phyloP scores from a whole-genome alignment of 2,329 filamentous ascomycete genomes.

The Coleophoma cylindrospora region DNA sequence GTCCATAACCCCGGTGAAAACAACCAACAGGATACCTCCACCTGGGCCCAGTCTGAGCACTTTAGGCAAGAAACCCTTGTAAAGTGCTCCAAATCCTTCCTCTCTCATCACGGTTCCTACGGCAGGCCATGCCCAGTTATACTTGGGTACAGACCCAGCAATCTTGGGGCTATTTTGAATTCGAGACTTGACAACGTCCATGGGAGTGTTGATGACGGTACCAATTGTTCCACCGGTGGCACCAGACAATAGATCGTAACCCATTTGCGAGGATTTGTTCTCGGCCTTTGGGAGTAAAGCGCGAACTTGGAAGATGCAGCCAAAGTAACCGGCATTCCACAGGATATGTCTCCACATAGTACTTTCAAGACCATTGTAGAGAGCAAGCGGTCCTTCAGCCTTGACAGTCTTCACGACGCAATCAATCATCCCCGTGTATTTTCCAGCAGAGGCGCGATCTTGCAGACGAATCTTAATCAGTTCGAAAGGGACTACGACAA shows the following conservation, averaged over 20 bases:
- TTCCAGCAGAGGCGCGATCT: constrained; percentile 87
- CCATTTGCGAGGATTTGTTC: constrained; percentile 74
- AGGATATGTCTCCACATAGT: constrained; percentile 93
- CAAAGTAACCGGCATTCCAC: constrained; percentile 97
- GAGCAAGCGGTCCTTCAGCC: constrained; percentile 76
- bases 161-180: constrained; percentile 93
- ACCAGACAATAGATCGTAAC: constrained; percentile 84
- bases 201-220: constrained; percentile 89
- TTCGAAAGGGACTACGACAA: constrained; percentile 97
- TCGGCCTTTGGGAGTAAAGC: constrained; percentile 75
- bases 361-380: constrained; percentile 96
- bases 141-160: constrained; percentile 79
- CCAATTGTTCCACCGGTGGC: constrained; percentile 83
- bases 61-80: constrained; percentile 98
- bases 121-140: constrained; percentile 96
- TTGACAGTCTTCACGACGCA: constrained; percentile 76
- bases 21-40: constrained; percentile 66
- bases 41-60: constrained; percentile 72
- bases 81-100: constrained; percentile 86
- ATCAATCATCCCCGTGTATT: constrained; percentile 79
- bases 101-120: constrained; percentile 84
- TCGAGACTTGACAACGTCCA: constrained; percentile 96
- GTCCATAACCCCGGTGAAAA: constrained; percentile 86
- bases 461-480: constrained; percentile 97
- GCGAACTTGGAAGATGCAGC: constrained; percentile 96